phyloP scores from a whole-genome alignment of 768 basidiomycete species.

The Mycena galopus region DNA sequence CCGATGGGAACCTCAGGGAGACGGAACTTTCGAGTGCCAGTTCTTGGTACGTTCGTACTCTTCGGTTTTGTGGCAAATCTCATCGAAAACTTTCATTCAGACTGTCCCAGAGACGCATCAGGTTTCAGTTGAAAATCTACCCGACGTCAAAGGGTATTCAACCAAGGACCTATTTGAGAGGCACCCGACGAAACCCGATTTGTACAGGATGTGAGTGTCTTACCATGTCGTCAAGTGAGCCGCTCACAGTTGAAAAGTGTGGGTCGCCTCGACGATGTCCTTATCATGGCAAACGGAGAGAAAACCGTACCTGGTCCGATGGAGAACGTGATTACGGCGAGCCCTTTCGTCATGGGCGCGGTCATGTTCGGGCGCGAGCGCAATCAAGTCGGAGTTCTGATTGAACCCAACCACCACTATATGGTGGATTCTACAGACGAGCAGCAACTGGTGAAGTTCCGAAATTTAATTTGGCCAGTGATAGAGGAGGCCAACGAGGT shows the following conservation, averaged over 20 bases:
- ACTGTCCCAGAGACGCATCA: constrained; percentile 44
- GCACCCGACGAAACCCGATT: constrained; percentile 47
- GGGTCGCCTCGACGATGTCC: constrained; percentile 47
- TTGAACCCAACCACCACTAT: constrained; percentile 35
- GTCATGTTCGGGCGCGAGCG: constrained; percentile 33
- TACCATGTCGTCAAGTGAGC: background rate
- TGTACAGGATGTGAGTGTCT: constrained; percentile 46
- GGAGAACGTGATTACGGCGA: constrained; percentile 37
- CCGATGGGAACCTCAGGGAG: constrained; percentile 53
- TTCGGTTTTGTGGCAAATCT: background rate
- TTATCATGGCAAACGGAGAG: constrained; percentile 45
- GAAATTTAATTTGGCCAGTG: constrained; percentile 54
- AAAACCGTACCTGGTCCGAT: constrained; percentile 47
- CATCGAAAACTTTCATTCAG: background rate
- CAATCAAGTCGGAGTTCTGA: constrained; percentile 39
- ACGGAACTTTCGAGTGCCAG: constrained; percentile 55
- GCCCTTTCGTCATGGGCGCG: constrained; percentile 33
- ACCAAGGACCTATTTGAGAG: constrained; percentile 46
- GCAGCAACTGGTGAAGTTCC: constrained; percentile 38
- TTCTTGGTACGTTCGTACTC: constrained; percentile 45
- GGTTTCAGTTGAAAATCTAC: constrained; percentile 50
- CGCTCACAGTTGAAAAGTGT: constrained; percentile 35
- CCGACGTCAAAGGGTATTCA: constrained; percentile 44
- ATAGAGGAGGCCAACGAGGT: constrained; percentile 59
- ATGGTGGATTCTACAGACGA: constrained; percentile 23